A percentile compares a stretch with the other conserved stretches of the same genome.
Conservation (phyloP, 148 eudicot species). For the Amaranthus cruentus region DNA sequence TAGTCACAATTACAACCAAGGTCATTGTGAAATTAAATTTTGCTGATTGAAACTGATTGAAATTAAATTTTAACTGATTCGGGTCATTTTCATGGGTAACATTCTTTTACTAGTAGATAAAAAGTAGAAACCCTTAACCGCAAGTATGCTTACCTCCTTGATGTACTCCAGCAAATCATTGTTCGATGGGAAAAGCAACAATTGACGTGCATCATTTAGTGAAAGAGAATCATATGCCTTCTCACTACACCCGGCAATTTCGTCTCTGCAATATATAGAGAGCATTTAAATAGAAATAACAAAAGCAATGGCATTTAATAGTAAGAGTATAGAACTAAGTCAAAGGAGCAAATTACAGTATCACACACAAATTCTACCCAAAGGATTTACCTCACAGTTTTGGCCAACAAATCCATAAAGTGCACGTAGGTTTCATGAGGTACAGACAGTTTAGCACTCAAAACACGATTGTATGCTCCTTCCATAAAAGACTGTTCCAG, state of each 20-base stretch:
- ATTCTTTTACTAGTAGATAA: too few species aligned
- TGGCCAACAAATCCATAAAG: constrained; percentile 93
- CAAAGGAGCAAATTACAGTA: neutral
- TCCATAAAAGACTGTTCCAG: constrained; percentile 98
- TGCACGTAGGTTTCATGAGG: constrained; percentile 92
- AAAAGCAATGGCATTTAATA: neutral
- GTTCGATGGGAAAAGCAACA: constrained; percentile 72
- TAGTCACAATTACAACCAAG: too few species aligned
- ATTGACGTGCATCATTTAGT: constrained; percentile 64
- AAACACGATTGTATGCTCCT: constrained; percentile 95
- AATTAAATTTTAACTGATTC: too few species aligned
- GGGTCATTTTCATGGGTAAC: too few species aligned
- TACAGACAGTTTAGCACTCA: constrained; percentile 87
- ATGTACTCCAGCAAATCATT: constrained; percentile 63
- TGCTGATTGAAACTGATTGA: too few species aligned
- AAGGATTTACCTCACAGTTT: constrained; percentile 71
- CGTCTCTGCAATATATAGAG: constrained; percentile 57
- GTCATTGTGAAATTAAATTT: too few species aligned
- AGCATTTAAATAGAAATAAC: constrained; percentile 5
- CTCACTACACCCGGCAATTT: constrained; percentile 95
- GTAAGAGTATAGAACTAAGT: neutral
- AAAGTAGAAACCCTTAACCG: neutral
- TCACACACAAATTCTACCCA: neutral
- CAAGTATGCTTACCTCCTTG: constrained; percentile 49
- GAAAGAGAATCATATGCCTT: constrained; percentile 93